Base-by-base conservation (phyloP, 768 basidiomycete genomes). In the Hemileccinum rubropunctum region DNA sequence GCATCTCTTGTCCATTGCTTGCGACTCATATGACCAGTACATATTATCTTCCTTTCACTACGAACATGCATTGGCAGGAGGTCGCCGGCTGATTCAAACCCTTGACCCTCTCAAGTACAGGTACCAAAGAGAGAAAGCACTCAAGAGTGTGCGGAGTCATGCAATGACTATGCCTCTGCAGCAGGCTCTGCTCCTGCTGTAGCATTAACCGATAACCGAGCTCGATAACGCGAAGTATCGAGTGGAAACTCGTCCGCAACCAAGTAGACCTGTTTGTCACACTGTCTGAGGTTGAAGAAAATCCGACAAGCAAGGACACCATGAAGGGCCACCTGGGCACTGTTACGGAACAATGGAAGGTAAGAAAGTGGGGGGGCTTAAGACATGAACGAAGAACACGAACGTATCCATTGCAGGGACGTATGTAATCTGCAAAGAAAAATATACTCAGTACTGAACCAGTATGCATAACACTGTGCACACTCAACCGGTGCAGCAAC, bases 261-360 rank as follows among this genome's bases (percentile, higher is more conserved):
- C 12, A 17, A 23, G 6, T 18, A 37, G 0, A 17, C 23, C 15
- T 43, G 34, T 35, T 26, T 37, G 32, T 61, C 55, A 26, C 58
- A 61, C 21, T 55, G 38, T 20, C 46, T 53, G 4, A 68, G 64
- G 36, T 57, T 61, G 56, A 65, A 68, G 28, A 65, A 59, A 18
- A 65, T 68, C 18, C 66, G 56, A 40, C 51, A 58, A 28, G 61
- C 53, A 10, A 65, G 54, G 12, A 68, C 39, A 21, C 64, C 41
- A 13, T 66, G 64, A 30, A 65, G 32, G 1, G 59, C 66, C 28
- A 68, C 50, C 39, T 66, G 64, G 3, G 64, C 65, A 14, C 63
- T 65, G 28, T 55, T 21, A 41, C n/a, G n/a, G n/a, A n/a, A 23
- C 8, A 44, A 35, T 3, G 32, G 28, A 26, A n/a, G 17, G 38